phyloP scores from a whole-genome alignment of 192 early-diverging fungal species.

The Lobulomyces angularis region DNA sequence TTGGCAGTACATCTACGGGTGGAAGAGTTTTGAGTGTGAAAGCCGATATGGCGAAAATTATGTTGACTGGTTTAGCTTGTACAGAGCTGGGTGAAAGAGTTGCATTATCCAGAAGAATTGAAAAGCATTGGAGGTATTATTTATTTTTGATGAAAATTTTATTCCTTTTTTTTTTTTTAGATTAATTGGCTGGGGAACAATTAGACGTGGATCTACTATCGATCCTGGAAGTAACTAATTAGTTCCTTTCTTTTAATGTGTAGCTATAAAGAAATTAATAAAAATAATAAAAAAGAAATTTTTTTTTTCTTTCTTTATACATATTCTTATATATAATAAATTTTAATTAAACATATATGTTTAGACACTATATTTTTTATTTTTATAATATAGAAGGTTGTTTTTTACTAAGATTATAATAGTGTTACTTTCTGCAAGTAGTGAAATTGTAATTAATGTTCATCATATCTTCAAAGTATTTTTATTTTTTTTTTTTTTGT shows the following conservation, averaged over 20 bases:
- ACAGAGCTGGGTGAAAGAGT: constrained; percentile 94
- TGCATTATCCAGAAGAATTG: constrained; percentile 87
- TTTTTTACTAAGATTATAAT: too few species aligned
- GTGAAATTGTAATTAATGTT: too few species aligned
- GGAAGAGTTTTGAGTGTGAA: constrained; percentile 90
- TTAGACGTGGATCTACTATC: constrained; percentile 70
- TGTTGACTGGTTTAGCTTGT: constrained; percentile 80
- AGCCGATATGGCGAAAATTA: constrained; percentile 87
- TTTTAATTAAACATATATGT: neutral
- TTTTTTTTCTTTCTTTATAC: constrained; percentile 6
- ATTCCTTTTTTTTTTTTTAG: constrained; percentile 23
- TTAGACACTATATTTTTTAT: too few species aligned
- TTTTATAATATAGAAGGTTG: too few species aligned
- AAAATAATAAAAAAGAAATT: too few species aligned
- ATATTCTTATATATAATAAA: neutral
- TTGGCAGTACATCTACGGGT: constrained; percentile 88
- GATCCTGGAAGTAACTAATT: constrained; percentile 35
- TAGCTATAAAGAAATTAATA: too few species aligned
- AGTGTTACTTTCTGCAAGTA: too few species aligned
- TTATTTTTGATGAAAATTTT: constrained; percentile 1
- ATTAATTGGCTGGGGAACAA: constrained; percentile 97
- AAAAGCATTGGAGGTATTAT: constrained; percentile 86
- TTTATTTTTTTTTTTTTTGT: constrained; percentile 12
- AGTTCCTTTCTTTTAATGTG: too few species aligned
- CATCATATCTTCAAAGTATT: constrained; percentile 20